Evolutionary conservation across 176 grass and related monocot species (phyloP).

Genomic region (Otatea glauca): DNA sequence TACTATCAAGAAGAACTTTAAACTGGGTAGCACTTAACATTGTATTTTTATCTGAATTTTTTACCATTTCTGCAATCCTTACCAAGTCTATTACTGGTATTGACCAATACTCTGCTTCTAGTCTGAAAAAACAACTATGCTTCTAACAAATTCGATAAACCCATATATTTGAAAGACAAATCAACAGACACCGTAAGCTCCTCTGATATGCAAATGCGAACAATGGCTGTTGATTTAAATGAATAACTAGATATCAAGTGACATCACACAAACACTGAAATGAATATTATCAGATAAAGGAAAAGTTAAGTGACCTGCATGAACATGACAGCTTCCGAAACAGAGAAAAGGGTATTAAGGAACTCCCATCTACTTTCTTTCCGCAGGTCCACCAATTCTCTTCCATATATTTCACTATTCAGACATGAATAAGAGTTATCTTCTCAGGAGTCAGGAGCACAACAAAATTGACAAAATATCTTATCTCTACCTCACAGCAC

Average conservation of each 20-base stretch:
- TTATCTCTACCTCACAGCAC: constrained; percentile 72
- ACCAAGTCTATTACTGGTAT: constrained; percentile 25
- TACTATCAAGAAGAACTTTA: constrained; percentile 16
- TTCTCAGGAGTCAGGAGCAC: background rate
- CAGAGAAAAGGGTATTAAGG: constrained; percentile 98
- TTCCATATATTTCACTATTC: constrained; percentile 94
- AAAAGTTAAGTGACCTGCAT: constrained; percentile 76
- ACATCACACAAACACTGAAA: constrained; percentile 18
- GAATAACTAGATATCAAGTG: constrained; percentile 13
- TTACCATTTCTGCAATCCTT: constrained; percentile 17
- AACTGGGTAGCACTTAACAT: constrained; percentile 7
- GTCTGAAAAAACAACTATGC: constrained; percentile 9
- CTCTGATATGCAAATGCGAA: background rate
- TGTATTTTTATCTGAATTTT: constrained; percentile 12
- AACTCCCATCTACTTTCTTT: constrained; percentile 96
- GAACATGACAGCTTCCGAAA: constrained; percentile 99
- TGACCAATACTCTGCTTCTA: too few relatives aligned
- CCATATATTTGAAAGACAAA: constrained; percentile 20
- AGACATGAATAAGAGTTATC: constrained; percentile 36
- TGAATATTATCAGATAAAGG: constrained; percentile 29
- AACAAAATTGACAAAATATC: constrained; percentile 27
- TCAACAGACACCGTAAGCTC: background rate
- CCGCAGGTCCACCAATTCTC: constrained; percentile 92
- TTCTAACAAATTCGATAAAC: constrained; percentile 13
- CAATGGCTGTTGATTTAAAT: constrained; percentile 7